These are phyloP conservation scores for Russula sp. DNA, from an alignment of 768 basidiomycete genomes.

Conservation along the genomic window DNA sequence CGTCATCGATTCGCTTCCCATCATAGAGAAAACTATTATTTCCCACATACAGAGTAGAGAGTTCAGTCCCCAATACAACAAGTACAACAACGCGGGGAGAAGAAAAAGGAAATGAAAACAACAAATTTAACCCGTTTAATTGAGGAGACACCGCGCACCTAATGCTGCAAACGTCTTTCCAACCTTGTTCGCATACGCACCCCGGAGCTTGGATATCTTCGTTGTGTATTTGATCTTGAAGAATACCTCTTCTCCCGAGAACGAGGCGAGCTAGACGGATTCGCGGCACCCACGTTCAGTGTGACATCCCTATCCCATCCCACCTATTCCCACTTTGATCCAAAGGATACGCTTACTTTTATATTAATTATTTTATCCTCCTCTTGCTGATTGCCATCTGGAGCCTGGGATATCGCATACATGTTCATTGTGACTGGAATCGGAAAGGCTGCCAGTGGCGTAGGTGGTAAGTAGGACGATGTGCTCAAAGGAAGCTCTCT, in stretches of 20 bases:
- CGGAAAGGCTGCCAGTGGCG: no score
- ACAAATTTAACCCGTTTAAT: no score
- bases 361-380: constrained; percentile 67
- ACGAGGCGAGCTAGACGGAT: constrained; percentile 65
- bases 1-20: constrained; percentile 78
- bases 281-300: not conserved
- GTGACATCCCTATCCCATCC: not conserved
- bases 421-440: constrained; percentile 9
- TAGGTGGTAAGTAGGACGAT: no score
- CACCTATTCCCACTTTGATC: no score
- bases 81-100: not conserved
- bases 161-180: constrained; percentile 86
- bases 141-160: constrained; percentile 49
- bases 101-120: no score
- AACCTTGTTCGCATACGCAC: constrained; percentile 88
- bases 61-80: no score
- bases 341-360: constrained; percentile 51
- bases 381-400: constrained; percentile 40
- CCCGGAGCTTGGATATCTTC: constrained; percentile 87
- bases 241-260: constrained; percentile 82
- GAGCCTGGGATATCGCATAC: not conserved
- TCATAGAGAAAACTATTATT: constrained; percentile 81
- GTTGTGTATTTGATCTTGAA: constrained; percentile 97
- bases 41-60: no score
- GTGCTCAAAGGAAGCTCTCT: no score